phyloP scores from a whole-genome alignment of 2,329 filamentous ascomycete genomes.

The Phyllosticta ampelicida region DNA sequence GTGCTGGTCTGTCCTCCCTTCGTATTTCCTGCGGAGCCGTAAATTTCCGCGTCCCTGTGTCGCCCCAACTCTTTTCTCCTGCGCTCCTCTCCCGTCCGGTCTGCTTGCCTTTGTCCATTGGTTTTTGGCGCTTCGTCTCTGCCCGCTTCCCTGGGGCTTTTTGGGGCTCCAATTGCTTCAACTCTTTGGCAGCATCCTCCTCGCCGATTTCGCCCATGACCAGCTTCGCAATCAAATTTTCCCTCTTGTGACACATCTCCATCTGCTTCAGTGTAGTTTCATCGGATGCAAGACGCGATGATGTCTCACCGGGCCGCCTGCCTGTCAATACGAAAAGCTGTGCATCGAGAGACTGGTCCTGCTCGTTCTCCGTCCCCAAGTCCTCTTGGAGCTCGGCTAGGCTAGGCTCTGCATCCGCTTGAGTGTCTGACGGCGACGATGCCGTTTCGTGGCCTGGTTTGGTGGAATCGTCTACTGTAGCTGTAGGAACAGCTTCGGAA shows the following conservation, averaged over 20 bases:
- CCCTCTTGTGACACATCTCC: neutral
- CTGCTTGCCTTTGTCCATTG: neutral
- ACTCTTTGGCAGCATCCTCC: neutral
- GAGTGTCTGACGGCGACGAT: neutral
- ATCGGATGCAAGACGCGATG: neutral
- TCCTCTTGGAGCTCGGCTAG: neutral
- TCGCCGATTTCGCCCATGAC: neutral
- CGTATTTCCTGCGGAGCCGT: too few species aligned
- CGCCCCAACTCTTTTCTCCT: too few species aligned
- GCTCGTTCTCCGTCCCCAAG: neutral
- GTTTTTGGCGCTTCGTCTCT: too few species aligned
- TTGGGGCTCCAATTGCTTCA: neutral
- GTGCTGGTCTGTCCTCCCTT: neutral
- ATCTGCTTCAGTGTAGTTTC: neutral
- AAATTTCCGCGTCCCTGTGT: too few species aligned
- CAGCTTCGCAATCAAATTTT: neutral
- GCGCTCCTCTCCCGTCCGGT: too few species aligned
- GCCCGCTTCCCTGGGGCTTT: neutral
- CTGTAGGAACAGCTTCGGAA: too few species aligned
- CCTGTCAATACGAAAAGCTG: neutral
- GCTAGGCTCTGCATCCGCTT: neutral
- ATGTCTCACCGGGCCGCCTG: neutral
- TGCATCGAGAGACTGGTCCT: neutral
- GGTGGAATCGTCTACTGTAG: too few species aligned
- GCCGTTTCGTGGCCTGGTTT: neutral